A percentile compares a stretch with the other conserved stretches of the same genome.
Evolutionary conservation across 2,329 filamentous ascomycete species (phyloP).

Genomic region (Achaetomium macrosporum): DNA sequence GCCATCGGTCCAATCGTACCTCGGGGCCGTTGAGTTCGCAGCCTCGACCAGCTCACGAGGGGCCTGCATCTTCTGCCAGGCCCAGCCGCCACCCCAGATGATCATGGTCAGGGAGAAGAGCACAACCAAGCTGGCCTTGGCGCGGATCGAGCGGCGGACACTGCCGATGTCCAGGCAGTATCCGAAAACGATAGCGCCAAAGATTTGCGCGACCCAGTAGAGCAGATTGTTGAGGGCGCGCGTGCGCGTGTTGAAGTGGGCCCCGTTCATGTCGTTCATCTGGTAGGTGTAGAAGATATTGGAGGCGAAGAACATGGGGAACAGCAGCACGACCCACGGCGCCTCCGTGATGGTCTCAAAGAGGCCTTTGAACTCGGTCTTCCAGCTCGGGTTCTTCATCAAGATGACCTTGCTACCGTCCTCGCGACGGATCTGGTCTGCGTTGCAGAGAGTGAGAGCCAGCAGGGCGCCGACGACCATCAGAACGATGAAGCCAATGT

Average conservation of each 20-base stretch:
- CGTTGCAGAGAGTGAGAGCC: conserved; percentile 64
- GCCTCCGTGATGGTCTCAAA: conserved; percentile 65
- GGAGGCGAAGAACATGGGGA: conserved; percentile 75
- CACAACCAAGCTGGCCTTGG: conserved; percentile 55
- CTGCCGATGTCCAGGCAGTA: conserved; percentile 58
- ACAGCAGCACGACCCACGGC: conserved; percentile 67
- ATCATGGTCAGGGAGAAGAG: conserved; percentile 67
- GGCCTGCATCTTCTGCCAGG: conserved; percentile 61
- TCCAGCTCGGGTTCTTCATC: conserved; percentile 88
- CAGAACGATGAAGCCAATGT: conserved; percentile 80
- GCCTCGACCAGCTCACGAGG: conserved; percentile 37
- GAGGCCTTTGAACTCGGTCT: conserved; percentile 70
- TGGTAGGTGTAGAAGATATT: conserved; percentile 82
- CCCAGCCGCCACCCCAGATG: conserved; percentile 80
- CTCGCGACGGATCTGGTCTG: conserved; percentile 63
- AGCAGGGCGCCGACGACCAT: conserved; percentile 67
- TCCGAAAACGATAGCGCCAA: conserved; percentile 69
- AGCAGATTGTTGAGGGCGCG: conserved; percentile 67
- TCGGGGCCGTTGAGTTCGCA: conserved; percentile 20
- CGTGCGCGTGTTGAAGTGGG: conserved; percentile 67
- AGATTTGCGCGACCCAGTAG: conserved; percentile 75
- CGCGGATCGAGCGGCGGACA: conserved; percentile 60
- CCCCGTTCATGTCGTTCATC: conserved; percentile 61
- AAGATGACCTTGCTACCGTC: conserved; percentile 77
- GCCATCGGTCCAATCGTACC: conserved; percentile 58